Base-by-base conservation (phyloP, 192 early-diverging fungal species). In the Umbelopsis vinacea region DNA sequence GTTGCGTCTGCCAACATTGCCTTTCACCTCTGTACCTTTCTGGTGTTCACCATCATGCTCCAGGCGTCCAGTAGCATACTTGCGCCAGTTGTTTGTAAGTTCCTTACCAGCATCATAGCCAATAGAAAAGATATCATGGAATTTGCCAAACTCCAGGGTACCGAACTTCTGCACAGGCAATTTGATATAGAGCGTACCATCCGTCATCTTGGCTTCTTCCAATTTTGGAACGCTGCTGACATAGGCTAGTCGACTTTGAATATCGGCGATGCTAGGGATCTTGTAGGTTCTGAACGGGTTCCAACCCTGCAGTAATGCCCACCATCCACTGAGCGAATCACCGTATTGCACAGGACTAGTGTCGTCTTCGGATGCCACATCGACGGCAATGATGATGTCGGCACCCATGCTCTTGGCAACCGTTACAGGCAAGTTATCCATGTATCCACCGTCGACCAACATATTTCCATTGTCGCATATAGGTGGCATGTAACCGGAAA, bases 401-500 rank as follows among this genome's bases (percentile, higher is more conserved):
- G 97, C 97, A 0, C 96, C 96, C 52, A 94, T 79, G 46, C 84
- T 84, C 72, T 86, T 88, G 77, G 89, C 86, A 73, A 90, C 90
- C 3, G 76, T 66, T 4, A 96, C 98, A 0, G 98, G 98, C 71
- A 99, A 80, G 78, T 98, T 98, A 78, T 98, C 95, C 82, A 98
- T 87, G 79, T 99, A 99, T 6, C 98, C 98, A 67, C 98, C 98
- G 76, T 99, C 98, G 14, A 99, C 89, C n/a, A 99, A 81, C 91
- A 99, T 90, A 73, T 96, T 87, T 29, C 98, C 98, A 71, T 97
- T 92, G 78, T 98, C 95, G 75, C 94, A 98, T 43, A 99, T 82
- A 0, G 98, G 98, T 2, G 98, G 98, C 70, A 99, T 81, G 76
- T 93, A 98, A 9, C 96, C 96, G 6, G 95, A 91, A 12, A 99